Evolutionary conservation across 306 rosid species (phyloP).

Genomic region (Mucuna pruriens): DNA sequence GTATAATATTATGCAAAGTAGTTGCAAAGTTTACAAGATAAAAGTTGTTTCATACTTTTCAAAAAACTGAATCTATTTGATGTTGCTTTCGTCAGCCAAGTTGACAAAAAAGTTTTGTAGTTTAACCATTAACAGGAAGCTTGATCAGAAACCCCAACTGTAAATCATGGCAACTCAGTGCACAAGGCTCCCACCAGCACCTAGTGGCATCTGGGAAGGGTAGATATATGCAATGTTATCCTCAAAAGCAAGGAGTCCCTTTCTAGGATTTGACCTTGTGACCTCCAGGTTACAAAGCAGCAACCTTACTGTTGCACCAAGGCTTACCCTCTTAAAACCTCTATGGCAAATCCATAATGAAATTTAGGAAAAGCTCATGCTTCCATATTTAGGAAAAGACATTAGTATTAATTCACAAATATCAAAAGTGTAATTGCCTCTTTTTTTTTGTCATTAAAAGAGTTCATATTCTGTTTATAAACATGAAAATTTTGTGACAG

Average conservation of each 20-base stretch:
- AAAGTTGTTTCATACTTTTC: conserved; percentile 14
- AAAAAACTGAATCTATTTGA: conserved; percentile 15
- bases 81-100: conserved; percentile 26
- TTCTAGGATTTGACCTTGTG: background rate
- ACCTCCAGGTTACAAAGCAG: background rate
- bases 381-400: background rate
- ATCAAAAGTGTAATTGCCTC: background rate
- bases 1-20: conserved; percentile 6
- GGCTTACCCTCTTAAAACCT: background rate
- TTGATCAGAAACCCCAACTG: conserved; percentile 24
- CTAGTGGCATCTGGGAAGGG: background rate
- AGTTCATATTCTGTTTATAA: conserved; percentile 10
- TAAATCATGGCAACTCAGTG: background rate
- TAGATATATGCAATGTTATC: background rate
- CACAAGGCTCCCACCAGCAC: background rate
- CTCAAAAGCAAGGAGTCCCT: background rate
- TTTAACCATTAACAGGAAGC: conserved; percentile 19
- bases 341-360: background rate
- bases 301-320: background rate
- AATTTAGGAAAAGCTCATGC: conserved; percentile 6
- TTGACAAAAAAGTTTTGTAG: conserved; percentile 13
- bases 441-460: background rate
- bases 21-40: conserved; percentile 4
- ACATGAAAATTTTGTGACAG: background rate
- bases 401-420: background rate